Conservation (phyloP, 1,284 basidiomycete genomes). For the Microbotryum lychnidis-dioicae region DNA sequence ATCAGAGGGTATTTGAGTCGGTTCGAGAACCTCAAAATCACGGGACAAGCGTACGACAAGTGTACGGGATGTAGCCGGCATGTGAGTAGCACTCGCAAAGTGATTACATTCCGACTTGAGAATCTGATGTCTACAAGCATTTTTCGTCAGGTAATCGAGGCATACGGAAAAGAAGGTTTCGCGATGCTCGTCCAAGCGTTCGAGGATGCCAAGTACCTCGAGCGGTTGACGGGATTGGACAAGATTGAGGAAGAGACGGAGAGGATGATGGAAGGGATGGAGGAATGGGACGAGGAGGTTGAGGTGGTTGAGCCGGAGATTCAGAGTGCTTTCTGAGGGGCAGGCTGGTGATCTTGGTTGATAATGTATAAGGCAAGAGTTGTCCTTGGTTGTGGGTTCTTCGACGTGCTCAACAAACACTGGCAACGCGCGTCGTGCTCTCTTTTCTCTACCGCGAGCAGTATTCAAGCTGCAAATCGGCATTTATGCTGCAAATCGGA, state of each 20-base stretch:
- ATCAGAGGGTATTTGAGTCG: conserved; percentile 79
- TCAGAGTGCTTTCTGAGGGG: too few relatives aligned
- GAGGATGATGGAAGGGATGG: conserved; percentile 61
- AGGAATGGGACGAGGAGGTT: conserved; percentile 59
- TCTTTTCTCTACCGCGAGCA: too few relatives aligned
- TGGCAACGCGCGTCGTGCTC: too few relatives aligned
- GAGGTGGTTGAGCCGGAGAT: conserved; percentile 18
- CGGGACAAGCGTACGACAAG: conserved; percentile 72
- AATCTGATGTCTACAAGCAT: not conserved
- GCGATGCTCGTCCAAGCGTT: conserved; percentile 72
- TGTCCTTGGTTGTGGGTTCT: too few relatives aligned
- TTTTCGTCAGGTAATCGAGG: conserved; percentile 55
- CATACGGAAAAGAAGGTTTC: conserved; percentile 68
- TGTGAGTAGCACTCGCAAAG: conserved; percentile 44
- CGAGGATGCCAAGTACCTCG: conserved; percentile 73
- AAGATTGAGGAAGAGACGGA: conserved; percentile 65
- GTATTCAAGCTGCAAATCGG: too few relatives aligned
- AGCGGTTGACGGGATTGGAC: conserved; percentile 75
- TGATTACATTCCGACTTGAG: not conserved
- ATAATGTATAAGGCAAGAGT: too few relatives aligned
- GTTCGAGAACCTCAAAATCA: conserved; percentile 74
- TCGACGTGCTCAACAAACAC: too few relatives aligned
- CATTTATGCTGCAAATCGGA: too few relatives aligned
- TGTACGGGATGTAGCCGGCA: conserved; percentile 85
- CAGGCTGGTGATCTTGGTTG: too few relatives aligned